A percentile compares a stretch with the other conserved stretches of the same genome.
phyloP scores from a whole-genome alignment of 805 yeast genomes.

The Saturnispora quitensis region DNA sequence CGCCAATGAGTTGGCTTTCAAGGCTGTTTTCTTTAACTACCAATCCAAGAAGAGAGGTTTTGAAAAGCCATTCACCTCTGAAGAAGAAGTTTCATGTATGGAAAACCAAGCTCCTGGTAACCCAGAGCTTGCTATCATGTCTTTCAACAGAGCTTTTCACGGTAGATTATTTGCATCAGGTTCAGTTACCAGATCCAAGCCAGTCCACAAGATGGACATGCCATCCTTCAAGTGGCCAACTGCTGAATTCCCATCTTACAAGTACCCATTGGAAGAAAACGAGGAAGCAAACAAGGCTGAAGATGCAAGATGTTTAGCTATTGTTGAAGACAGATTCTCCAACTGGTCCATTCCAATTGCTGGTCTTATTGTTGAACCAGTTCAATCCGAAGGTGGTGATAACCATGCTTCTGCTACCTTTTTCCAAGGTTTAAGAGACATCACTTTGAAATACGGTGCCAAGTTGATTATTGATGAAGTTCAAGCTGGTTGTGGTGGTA shows the following conservation, averaged over 20 bases:
- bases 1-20: slow-evolving; percentile 83
- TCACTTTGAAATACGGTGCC: slow-evolving; percentile 62
- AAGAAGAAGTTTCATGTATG: slow-evolving; percentile 72
- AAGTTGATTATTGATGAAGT: slow-evolving; percentile 78
- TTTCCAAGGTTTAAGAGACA: slow-evolving; percentile 76
- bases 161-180: slow-evolving; percentile 91
- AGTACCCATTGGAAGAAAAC: slow-evolving; percentile 78
- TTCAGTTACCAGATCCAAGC: slow-evolving; percentile 87
- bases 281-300: slow-evolving; percentile 68
- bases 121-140: slow-evolving; percentile 75
- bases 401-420: slow-evolving; percentile 71
- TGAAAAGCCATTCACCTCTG: slow-evolving; percentile 47
- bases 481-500: slow-evolving; percentile 85
- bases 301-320: slow-evolving; percentile 71
- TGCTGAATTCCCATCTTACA: slow-evolving; percentile 74
- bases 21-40: slow-evolving; percentile 80
- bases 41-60: slow-evolving; percentile 62
- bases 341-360: slow-evolving; percentile 75
- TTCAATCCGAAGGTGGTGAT: slow-evolving; percentile 89
- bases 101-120: slow-evolving; percentile 79
- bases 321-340: slow-evolving; percentile 61
- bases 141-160: slow-evolving; percentile 86
- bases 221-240: slow-evolving; percentile 97
- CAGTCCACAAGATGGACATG: slow-evolving; percentile 85
- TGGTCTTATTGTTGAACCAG: slow-evolving; percentile 84